These are phyloP conservation scores for Penicillium crystallinum DNA, from an alignment of 495 filamentous ascomycete species.

Conservation along the genomic window DNA sequence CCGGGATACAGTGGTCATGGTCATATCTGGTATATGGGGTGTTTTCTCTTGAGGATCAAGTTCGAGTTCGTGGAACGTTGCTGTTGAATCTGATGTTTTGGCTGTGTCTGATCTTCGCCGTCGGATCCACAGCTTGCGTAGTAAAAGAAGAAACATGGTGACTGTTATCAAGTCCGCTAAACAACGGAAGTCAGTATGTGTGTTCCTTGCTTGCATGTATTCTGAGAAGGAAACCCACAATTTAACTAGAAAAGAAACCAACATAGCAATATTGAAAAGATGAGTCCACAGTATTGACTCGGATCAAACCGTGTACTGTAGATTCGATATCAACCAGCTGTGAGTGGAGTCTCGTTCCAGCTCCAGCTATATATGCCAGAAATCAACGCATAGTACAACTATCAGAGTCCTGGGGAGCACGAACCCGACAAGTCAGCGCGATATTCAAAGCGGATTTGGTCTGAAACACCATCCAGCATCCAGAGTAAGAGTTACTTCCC, in stretches of 20 bases:
- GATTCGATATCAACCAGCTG: neutral
- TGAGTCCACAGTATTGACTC: neutral
- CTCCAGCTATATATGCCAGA: neutral
- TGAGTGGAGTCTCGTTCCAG: neutral
- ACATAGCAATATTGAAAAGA: neutral
- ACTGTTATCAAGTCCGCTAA: neutral
- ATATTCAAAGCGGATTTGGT: neutral
- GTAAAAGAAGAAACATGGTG: constrained; percentile 10
- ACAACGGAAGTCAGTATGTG: neutral
- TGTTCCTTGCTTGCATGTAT: too few relatives aligned
- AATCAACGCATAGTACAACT: neutral
- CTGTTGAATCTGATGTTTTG: neutral
- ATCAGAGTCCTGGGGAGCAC: neutral
- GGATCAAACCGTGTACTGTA: neutral
- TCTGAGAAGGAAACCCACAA: neutral
- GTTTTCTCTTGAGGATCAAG: neutral
- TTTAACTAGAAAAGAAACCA: neutral
- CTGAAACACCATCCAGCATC: constrained; percentile 5
- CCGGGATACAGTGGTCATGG: neutral
- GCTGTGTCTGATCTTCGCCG: neutral
- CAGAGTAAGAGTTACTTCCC: neutral
- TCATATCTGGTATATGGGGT: neutral
- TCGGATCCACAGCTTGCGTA: constrained; percentile 5
- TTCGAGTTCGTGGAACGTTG: neutral
- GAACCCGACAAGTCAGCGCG: neutral